Base-by-base conservation (phyloP, 73 alveolate species). In the Vitrella brassicaformis region DNA sequence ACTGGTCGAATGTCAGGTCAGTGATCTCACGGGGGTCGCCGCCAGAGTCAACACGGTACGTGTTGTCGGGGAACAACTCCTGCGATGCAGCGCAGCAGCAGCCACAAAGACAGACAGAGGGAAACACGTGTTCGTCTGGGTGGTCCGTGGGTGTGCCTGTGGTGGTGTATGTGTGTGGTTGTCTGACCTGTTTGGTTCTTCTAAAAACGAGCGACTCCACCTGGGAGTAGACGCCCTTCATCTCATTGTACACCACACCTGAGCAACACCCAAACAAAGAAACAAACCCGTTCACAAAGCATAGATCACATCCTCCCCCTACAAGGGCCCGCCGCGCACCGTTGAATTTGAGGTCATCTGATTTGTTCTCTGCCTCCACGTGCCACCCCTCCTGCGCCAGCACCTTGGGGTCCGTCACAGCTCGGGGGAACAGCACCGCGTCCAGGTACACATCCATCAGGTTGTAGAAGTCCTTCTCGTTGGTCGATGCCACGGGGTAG, bases 21-120 rank as follows among this genome's bases (percentile, higher is more conserved):
- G 86, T 81, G 30, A 79, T 79, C 74, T 64, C 86, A 74, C 30
- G 70, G 22, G 86, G 86, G 70, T 79, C 86, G 14, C 86, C 86
- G 19, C 86, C 86, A 14, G 74, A 71, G 70, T 79, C 86, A 27
- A 71, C 81, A 10, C 74, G 74, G 47, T 79, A 79, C 27, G 47
- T 8, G 28, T 30, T 68, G 74, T 68, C 74, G 19, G 71, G 71
- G 71, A 66, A 66, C 39, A 66, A 19, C 26, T 4, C 71, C 69
- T 56, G 69, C 69, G 56, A 39, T 39, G 4, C 56, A 39, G 56
- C 56, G 56, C 4, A 39, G 56, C 22, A 14, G 56, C 4, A 39
- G 56, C 22, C 22, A 39, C 56, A 39, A 39, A 39, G 14, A 39
- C 56, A 39, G 56, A 39, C 22, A 39, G 56, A n/a, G n/a, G n/a